Evolutionary conservation across 1,139 yeast genomes (phyloP).

Genomic region (Geotrichum restrictum): DNA sequence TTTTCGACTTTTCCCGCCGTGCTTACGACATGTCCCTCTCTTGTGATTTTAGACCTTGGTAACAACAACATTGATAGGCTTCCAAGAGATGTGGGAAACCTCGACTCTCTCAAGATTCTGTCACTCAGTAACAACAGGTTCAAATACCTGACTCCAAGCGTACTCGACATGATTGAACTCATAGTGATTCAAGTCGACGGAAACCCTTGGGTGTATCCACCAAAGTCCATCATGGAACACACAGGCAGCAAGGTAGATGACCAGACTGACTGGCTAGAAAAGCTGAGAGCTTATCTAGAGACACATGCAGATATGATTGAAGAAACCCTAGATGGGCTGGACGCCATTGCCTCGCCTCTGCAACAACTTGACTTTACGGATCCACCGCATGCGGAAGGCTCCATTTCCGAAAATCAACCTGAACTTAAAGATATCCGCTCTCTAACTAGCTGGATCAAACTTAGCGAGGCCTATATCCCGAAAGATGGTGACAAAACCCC

Average conservation of each 20-base stretch:
- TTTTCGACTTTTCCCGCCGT: constrained; percentile 53
- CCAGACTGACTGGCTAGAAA: constrained; percentile 54
- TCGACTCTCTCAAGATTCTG: constrained; percentile 46
- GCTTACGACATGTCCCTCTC: constrained; percentile 39
- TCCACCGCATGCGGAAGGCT: not conserved
- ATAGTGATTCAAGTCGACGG: constrained; percentile 65
- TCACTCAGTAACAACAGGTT: constrained; percentile 62
- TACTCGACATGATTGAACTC: constrained; percentile 52
- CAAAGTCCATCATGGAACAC: constrained; percentile 40
- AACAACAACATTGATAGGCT: constrained; percentile 50
- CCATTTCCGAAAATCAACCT: constrained; percentile 8
- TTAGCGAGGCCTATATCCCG: constrained; percentile 8
- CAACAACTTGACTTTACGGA: not conserved
- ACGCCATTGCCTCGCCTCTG: not conserved
- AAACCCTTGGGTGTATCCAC: constrained; percentile 59
- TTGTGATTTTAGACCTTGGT: constrained; percentile 69
- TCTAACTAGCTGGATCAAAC: constrained; percentile 16
- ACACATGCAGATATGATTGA: constrained; percentile 26
- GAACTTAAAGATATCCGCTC: constrained; percentile 15
- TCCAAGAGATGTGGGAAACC: constrained; percentile 42
- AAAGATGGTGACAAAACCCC: constrained; percentile 8
- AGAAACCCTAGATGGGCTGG: constrained; percentile 8
- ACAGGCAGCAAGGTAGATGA: constrained; percentile 38
- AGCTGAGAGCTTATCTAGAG: constrained; percentile 46
- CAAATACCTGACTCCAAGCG: constrained; percentile 53